Percentiles rank a stretch among this genome's conserved stretches.
Evolutionary conservation across 306 rosid genomes (phyloP).

Genomic region (Inga laurina): DNA sequence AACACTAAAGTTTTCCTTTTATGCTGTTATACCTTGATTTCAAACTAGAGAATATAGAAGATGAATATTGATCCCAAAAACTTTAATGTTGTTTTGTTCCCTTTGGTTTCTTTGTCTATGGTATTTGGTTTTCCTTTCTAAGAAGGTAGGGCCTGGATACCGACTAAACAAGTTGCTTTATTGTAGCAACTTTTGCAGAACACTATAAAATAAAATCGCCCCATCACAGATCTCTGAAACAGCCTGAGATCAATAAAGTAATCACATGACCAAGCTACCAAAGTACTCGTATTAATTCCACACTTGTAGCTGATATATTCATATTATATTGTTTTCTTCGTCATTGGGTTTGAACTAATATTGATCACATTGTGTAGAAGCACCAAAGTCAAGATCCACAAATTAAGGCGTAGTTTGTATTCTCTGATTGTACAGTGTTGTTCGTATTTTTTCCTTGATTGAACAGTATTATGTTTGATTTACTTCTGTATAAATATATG

Average conservation of each 20-base stretch:
- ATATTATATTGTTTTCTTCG: slow-evolving; percentile 21
- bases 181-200: slow-evolving; percentile 29
- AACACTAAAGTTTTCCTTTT: background rate
- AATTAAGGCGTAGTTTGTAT: no score
- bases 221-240: background rate
- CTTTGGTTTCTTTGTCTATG: background rate
- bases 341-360: background rate
- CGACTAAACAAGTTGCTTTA: slow-evolving; percentile 20
- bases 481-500: no score
- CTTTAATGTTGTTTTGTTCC: background rate
- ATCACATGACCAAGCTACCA: slow-evolving; percentile 38
- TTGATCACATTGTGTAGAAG: background rate
- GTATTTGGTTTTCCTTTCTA: slow-evolving; percentile 6
- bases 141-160: slow-evolving; percentile 35
- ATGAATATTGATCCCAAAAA: background rate
- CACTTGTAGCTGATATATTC: slow-evolving; percentile 15
- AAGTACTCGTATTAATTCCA: slow-evolving; percentile 5
- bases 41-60: background rate
- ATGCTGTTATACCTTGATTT: background rate
- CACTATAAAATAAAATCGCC: slow-evolving; percentile 12
- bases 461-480: no score
- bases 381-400: no score
- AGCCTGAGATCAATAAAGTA: slow-evolving; percentile 43
- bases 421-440: no score
- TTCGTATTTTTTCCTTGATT: no score